Percentiles rank a stretch among this genome's conserved stretches.
These are phyloP conservation scores for Mrakia hoshinonis DNA, from an alignment of 768 basidiomycete genomes.

Conservation along the genomic window DNA sequence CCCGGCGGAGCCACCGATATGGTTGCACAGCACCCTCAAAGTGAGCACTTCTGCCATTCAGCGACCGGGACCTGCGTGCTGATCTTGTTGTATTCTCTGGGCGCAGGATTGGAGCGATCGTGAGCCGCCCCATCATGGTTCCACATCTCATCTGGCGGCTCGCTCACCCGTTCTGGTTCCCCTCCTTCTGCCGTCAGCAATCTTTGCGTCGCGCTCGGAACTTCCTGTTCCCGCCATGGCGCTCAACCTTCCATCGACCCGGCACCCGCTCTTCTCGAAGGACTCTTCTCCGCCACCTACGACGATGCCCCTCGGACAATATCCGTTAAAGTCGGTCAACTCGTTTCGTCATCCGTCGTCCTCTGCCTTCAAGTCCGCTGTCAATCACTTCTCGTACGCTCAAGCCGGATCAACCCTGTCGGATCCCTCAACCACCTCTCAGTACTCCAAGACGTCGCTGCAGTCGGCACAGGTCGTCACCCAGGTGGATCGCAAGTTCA, in stretches of 20 bases:
- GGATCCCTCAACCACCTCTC: background rate
- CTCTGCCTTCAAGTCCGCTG: background rate
- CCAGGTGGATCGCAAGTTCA: constrained; percentile 86
- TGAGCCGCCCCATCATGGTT: background rate
- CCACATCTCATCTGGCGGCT: background rate
- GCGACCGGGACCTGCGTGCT: background rate
- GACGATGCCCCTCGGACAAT: background rate
- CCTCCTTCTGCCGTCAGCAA: background rate
- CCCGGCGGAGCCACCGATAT: background rate
- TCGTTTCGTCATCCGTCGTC: background rate
- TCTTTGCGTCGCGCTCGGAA: constrained; percentile 2
- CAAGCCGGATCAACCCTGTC: background rate
- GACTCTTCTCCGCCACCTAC: background rate
- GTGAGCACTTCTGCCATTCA: background rate
- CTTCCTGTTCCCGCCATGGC: background rate
- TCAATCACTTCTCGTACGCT: background rate
- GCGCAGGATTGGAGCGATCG: background rate
- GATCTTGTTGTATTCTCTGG: background rate
- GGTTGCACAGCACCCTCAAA: constrained; percentile 1
- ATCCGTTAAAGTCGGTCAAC: background rate
- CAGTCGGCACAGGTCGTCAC: constrained; percentile 54
- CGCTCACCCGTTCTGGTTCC: background rate
- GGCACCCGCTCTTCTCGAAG: too few species aligned
- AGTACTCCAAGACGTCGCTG: constrained; percentile 8
- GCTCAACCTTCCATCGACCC: background rate